Evolutionary conservation across 495 filamentous ascomycete genomes (phyloP).

Genomic region (Pseudoneurospora amorphoporcata): DNA sequence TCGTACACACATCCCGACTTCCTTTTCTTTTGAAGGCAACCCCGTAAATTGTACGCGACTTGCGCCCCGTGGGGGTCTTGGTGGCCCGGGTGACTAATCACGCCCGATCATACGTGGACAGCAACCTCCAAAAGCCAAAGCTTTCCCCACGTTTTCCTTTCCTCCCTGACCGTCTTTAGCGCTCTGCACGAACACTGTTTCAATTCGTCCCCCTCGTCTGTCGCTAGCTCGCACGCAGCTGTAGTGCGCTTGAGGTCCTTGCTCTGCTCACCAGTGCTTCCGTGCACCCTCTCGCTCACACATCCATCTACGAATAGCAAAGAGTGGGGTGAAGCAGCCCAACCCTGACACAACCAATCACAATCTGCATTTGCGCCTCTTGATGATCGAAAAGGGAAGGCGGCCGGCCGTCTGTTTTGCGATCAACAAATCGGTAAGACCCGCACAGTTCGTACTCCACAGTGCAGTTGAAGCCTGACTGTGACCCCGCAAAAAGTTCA

Average conservation of each 20-base stretch:
- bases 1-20: not conserved
- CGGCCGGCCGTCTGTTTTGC: not conserved
- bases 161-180: not conserved
- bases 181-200: not conserved
- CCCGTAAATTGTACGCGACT: not conserved
- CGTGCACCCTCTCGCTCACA: not conserved
- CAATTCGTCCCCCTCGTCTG: not conserved
- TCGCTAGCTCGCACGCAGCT: too few relatives aligned
- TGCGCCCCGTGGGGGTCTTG: not conserved
- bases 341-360: not conserved
- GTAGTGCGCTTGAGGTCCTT: not conserved
- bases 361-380: not conserved
- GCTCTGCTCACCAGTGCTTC: not conserved
- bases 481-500: not conserved
- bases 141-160: not conserved
- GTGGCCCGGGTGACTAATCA: not conserved
- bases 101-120: not conserved
- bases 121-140: not conserved
- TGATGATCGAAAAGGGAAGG: conserved; percentile 3
- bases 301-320: not conserved
- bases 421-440: not conserved
- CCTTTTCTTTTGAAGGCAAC: not conserved
- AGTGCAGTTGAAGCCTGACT: not conserved
- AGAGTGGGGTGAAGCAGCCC: not conserved
- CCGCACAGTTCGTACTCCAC: not conserved